Evolutionary conservation across 441 rosid species (phyloP).

Genomic region (Gossypium davidsonii): DNA sequence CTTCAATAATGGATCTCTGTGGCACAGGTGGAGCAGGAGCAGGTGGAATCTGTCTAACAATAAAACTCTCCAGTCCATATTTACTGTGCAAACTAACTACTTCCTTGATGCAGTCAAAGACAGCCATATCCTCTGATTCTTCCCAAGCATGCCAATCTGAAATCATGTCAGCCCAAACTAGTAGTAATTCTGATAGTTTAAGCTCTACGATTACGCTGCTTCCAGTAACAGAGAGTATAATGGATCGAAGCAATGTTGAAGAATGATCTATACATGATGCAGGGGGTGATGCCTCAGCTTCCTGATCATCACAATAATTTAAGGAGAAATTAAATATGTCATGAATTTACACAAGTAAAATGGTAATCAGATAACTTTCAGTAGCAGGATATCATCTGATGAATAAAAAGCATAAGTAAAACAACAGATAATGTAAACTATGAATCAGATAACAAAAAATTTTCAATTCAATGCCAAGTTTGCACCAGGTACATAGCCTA

Average conservation of each 20-base stretch:
- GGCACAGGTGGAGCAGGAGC: slow-evolving; percentile 80
- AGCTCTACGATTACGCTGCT: slow-evolving; percentile 38
- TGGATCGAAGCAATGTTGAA: slow-evolving; percentile 53
- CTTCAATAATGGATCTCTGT: slow-evolving; percentile 56
- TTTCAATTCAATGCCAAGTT: neutral
- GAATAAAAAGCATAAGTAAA: slow-evolving; percentile 12
- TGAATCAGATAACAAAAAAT: neutral
- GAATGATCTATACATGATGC: slow-evolving; percentile 60
- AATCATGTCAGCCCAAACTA: slow-evolving; percentile 72
- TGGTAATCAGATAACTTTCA: neutral
- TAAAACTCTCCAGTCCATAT: slow-evolving; percentile 48
- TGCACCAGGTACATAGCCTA: neutral
- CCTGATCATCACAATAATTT: slow-evolving; percentile 33
- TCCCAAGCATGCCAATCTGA: slow-evolving; percentile 88
- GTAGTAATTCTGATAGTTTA: slow-evolving; percentile 50
- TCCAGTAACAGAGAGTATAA: slow-evolving; percentile 50
- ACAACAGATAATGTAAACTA: neutral
- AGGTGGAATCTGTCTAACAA: slow-evolving; percentile 39
- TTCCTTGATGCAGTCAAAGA: slow-evolving; percentile 79
- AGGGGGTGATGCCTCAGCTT: slow-evolving; percentile 36
- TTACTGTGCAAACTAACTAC: slow-evolving; percentile 48
- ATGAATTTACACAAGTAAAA: neutral
- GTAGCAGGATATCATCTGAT: neutral
- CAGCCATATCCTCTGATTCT: slow-evolving; percentile 74
- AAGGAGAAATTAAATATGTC: neutral